These are phyloP conservation scores for Filobasidium floriforme DNA, from an alignment of 768 basidiomycete genomes.

Conservation along the genomic window DNA sequence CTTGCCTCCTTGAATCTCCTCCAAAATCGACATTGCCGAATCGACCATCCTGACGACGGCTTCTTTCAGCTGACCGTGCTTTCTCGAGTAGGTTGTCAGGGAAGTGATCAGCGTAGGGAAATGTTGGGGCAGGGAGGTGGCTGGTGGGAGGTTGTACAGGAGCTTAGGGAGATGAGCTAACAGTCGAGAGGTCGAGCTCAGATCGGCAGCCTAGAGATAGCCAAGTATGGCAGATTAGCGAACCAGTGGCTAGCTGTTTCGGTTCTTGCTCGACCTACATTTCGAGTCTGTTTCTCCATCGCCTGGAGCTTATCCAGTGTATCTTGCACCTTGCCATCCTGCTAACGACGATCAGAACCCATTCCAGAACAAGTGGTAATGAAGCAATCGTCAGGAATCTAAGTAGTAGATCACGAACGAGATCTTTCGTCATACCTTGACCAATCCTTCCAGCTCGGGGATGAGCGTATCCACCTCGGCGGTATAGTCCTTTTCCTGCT, in stretches of 20 bases:
- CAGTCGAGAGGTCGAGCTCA: conserved; percentile 79
- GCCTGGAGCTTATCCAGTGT: conserved; percentile 79
- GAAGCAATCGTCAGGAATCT: not conserved
- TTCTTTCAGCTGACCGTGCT: conserved; percentile 91
- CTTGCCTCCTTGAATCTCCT: conserved; percentile 57
- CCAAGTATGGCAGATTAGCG: not conserved
- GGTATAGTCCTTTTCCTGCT: conserved; percentile 60
- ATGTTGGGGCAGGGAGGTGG: conserved; percentile 62
- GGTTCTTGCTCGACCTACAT: conserved; percentile 52
- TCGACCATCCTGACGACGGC: conserved; percentile 89
- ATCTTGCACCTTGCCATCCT: conserved; percentile 71
- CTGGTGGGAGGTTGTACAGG: conserved; percentile 49
- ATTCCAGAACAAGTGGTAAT: conserved; percentile 8
- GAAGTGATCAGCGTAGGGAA: conserved; percentile 55
- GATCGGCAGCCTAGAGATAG: conserved; percentile 69
- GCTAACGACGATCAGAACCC: not conserved
- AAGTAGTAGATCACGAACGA: not conserved
- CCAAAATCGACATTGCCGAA: conserved; percentile 69
- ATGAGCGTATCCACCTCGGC: conserved; percentile 70
- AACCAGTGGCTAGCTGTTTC: not conserved
- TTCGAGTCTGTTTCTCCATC: conserved; percentile 93
- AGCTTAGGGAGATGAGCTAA: conserved; percentile 49
- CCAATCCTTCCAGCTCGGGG: conserved; percentile 59
- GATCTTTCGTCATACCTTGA: conserved; percentile 55
- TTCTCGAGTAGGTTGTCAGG: conserved; percentile 79